phyloP scores from a whole-genome alignment of 2,329 filamentous ascomycete genomes.

The Neofusicoccum laricinum region DNA sequence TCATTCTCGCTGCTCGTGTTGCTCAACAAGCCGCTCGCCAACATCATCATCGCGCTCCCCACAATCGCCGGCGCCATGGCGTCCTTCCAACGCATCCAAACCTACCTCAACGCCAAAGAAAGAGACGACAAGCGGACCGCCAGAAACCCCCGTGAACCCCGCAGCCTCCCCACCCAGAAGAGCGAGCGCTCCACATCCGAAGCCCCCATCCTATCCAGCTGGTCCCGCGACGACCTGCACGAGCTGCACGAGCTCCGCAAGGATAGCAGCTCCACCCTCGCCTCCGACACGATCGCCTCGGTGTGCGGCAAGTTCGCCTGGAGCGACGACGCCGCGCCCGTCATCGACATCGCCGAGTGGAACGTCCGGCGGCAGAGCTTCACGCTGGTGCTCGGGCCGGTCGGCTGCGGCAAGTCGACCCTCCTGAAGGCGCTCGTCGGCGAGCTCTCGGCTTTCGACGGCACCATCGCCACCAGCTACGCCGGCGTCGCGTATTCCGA shows the following conservation, averaged over 20 bases:
- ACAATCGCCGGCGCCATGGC: neutral
- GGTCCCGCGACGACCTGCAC: neutral
- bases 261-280: neutral
- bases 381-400: conserved; percentile 27
- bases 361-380: neutral
- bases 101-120: neutral
- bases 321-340: neutral
- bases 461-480: conserved; percentile 30
- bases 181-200: neutral
- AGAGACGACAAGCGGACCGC: neutral
- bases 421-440: conserved; percentile 38
- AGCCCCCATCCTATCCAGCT: neutral
- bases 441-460: conserved; percentile 32
- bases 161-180: neutral
- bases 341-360: neutral
- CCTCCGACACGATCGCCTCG: neutral
- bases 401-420: conserved; percentile 36
- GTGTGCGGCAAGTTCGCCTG: neutral
- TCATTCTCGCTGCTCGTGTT: neutral
- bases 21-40: neutral
- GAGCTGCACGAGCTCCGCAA: neutral
- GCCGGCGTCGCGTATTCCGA: conserved; percentile 36
- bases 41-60: neutral
- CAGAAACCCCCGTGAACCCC: neutral
- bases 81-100: neutral